A percentile compares a stretch with the other conserved stretches of the same genome.
Evolutionary conservation across 208 protist genomes (phyloP).

Genomic region (Leishmania tropica): DNA sequence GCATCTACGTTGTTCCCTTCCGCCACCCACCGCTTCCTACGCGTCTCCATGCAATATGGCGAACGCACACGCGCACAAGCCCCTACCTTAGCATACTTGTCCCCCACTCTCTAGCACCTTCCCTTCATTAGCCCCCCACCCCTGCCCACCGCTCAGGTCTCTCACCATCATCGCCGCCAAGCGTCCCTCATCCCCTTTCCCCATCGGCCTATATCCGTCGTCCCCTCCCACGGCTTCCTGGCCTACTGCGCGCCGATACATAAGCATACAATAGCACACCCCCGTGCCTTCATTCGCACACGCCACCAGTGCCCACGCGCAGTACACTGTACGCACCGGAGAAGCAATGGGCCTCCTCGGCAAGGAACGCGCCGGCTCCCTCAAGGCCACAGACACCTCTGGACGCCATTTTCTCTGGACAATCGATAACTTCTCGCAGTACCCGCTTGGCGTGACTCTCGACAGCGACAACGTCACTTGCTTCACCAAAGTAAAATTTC

Average conservation of each 20-base stretch:
- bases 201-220: no score
- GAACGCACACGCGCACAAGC: not conserved
- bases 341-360: slow-evolving; percentile 66
- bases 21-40: not conserved
- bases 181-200: not conserved
- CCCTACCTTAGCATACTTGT: not conserved
- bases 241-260: no score
- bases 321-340: not conserved
- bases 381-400: slow-evolving; percentile 44
- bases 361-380: slow-evolving; percentile 70
- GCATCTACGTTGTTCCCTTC: not conserved
- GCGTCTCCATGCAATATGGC: not conserved
- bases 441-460: slow-evolving; percentile 40
- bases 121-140: not conserved
- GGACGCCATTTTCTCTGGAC: slow-evolving; percentile 74
- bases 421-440: slow-evolving; percentile 60
- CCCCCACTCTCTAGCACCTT: not conserved
- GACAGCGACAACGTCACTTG: slow-evolving; percentile 75
- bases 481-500: slow-evolving; percentile 78
- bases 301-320: not conserved
- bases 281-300: not conserved
- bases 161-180: no score
- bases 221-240: no score
- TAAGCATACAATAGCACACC: no score
- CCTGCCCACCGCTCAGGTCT: no score